Base-by-base conservation (phyloP, 2,329 filamentous ascomycete genomes). In the Trichoderma sp. region DNA sequence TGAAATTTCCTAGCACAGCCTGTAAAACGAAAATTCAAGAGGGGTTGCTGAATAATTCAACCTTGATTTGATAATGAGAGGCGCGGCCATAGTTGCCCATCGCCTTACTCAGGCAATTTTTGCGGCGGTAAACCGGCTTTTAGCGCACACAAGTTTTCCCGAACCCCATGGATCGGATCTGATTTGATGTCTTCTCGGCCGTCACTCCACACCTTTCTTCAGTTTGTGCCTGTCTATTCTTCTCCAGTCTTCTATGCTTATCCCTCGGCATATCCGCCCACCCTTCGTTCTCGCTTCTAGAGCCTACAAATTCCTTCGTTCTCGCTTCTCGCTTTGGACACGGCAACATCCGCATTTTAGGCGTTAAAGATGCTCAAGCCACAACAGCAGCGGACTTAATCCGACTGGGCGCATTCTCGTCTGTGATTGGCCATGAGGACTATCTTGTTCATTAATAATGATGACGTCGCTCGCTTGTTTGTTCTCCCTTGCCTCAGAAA, bases 11-110 rank as follows among this genome's bases (percentile, higher is more conserved):
- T 38, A 18, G 38, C 38, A 41, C 6, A 41, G 45, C 14, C 56
- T 60, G 56, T 16, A 18, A 18, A 18, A 60, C n/a, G 24, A 60
- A 29, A 29, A 60, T 33, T 18, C 62, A 65, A 16, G 33, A 59
- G 50, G 33, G 53, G 50, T 12, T 69, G 66, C 66, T 69, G 66
- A 69, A 41, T 69, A 69, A 69, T 59, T 38, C 31, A 24, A n/a
- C 18, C 18, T 38, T 68, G 66, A 33, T 69, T 41, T 18, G 16
- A n/a, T 59, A 69, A 38, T 38, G 59, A 6, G 33, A 38, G 38
- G 38, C 38, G 66, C 66, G 66, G 66, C 31, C 31, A 29, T 16
- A 60, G 66, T 69, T 69, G 66, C 66, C 66, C 66, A 29, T 24
- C 7, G 5, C 24, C 31, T 59, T 69, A 69, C 50, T 69, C 66